Evolutionary conservation across 192 early-diverging fungal species (phyloP).

Genomic region (Pilobolus umbonatus): DNA sequence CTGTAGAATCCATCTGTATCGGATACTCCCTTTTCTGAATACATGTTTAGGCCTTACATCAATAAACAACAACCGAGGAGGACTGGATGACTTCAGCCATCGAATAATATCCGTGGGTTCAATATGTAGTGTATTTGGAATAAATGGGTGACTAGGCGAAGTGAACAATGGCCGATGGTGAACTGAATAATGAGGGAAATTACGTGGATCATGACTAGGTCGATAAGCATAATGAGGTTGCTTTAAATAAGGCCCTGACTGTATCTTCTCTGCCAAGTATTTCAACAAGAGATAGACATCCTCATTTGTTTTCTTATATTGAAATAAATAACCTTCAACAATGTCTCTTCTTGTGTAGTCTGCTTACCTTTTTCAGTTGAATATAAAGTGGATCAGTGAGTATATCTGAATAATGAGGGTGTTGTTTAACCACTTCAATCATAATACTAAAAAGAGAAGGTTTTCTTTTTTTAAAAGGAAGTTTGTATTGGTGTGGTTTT

Average conservation of each 20-base stretch:
- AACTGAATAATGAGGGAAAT: constrained; percentile 8
- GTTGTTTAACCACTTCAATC: constrained; percentile 38
- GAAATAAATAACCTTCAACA: not conserved
- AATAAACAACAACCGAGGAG: constrained; percentile 60
- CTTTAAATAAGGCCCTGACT: not conserved
- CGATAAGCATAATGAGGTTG: constrained; percentile 7
- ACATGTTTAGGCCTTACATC: constrained; percentile 74
- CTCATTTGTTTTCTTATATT: constrained; percentile 1
- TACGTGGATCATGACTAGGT: constrained; percentile 30
- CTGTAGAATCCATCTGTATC: constrained; percentile 62
- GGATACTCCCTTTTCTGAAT: constrained; percentile 63
- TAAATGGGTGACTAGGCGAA: constrained; percentile 20
- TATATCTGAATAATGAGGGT: constrained; percentile 37
- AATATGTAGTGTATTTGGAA: constrained; percentile 30
- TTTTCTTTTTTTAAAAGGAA: not conserved
- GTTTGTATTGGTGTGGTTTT: not conserved
- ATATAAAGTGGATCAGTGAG: constrained; percentile 16
- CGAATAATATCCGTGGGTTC: constrained; percentile 34
- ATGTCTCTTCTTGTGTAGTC: constrained; percentile 22
- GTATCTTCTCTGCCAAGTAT: constrained; percentile 4
- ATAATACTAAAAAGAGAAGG: constrained; percentile 38
- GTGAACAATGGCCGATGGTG: constrained; percentile 10
- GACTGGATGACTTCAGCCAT: constrained; percentile 34
- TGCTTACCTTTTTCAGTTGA: constrained; percentile 35
- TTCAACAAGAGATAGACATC: constrained; percentile 4